Base-by-base conservation (phyloP, 371 early-diverging fungal genomes). In the Apophysomyces elegans region DNA sequence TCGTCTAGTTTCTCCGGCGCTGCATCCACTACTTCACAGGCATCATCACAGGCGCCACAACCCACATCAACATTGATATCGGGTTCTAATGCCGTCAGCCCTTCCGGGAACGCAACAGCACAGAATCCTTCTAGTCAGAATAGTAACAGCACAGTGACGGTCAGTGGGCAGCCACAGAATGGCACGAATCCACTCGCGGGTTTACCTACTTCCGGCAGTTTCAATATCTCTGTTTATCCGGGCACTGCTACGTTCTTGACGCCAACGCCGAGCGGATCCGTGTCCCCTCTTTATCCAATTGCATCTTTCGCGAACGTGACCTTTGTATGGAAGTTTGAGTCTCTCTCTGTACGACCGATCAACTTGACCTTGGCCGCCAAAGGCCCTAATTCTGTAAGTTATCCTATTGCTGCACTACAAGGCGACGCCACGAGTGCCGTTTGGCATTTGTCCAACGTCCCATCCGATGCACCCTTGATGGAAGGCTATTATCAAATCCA, bases 261-360 rank as follows among this genome's bases (percentile, higher is more conserved):
- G 5, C 72, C 72, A 3, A 72, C 59, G 7, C 62, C 59, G 11
- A 56, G 37, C 5, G 58, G 32, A 7, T 59, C 62, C 26, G 45
- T 62, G n/a, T 46, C 61, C 11, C 72, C 72, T 36, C 60, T 72
- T 26, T 68, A 65, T 35, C 65, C 65, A 21, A 68, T 65, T 21
- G 13, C 43, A 14, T n/a, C 65, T 9, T 32, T 26, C 11, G 62
- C 36, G n/a, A 72, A 72, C 14, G 63, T 72, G 5, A 72, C 72
- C 11, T 62, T 72, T 38, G 56, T 57, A n/a, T 72, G 72, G 72
- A 35, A 44, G 36, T 65, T 45, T 38, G 44, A 65, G 16, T 54
- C 46, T 9, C 59, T 72, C n/a, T 44, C 35, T 1, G 66, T 72
- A 12, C 58, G 43, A 54, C 72, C 72, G 26, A 45, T 59, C 21